These are phyloP conservation scores for Candida oleophila DNA, from an alignment of 805 yeast genomes.

Conservation along the genomic window DNA sequence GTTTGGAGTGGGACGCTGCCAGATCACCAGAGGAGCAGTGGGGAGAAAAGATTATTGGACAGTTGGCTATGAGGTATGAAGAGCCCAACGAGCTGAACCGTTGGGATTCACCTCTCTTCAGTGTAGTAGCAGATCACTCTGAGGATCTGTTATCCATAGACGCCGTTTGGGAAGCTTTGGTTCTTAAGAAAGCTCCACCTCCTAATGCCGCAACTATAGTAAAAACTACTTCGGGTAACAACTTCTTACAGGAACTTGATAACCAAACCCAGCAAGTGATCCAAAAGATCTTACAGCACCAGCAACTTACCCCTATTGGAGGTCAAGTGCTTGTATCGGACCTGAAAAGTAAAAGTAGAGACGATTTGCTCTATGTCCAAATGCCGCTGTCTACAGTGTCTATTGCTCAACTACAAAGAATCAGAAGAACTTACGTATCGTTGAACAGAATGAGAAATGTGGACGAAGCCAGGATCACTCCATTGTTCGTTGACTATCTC, in stretches of 20 bases:
- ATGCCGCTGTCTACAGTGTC: constrained; percentile 65
- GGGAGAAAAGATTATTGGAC: constrained; percentile 64
- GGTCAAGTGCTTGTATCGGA: constrained; percentile 43
- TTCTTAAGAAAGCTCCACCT: constrained; percentile 59
- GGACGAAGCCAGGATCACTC: constrained; percentile 64
- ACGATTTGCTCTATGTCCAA: constrained; percentile 40
- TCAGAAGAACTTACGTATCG: constrained; percentile 78
- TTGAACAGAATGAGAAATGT: constrained; percentile 78
- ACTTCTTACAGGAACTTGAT: constrained; percentile 79
- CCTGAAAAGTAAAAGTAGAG: constrained; percentile 24
- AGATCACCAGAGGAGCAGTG: constrained; percentile 37
- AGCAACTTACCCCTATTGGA: constrained; percentile 50
- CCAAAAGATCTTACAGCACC: constrained; percentile 59
- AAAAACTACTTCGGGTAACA: constrained; percentile 74
- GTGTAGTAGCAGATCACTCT: constrained; percentile 51
- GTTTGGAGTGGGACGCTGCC: constrained; percentile 59
- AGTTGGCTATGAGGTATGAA: constrained; percentile 81
- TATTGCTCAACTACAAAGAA: constrained; percentile 76
- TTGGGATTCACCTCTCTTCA: constrained; percentile 93
- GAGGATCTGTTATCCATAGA: constrained; percentile 59
- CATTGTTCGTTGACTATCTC: constrained; percentile 76
- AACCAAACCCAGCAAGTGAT: constrained; percentile 65
- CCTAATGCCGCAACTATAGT: constrained; percentile 85
- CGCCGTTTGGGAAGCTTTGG: constrained; percentile 64
- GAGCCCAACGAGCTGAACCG: constrained; percentile 84